Evolutionary conservation across 2,329 filamentous ascomycete genomes (phyloP).

Genomic region (Sarocladium brachiariae): DNA sequence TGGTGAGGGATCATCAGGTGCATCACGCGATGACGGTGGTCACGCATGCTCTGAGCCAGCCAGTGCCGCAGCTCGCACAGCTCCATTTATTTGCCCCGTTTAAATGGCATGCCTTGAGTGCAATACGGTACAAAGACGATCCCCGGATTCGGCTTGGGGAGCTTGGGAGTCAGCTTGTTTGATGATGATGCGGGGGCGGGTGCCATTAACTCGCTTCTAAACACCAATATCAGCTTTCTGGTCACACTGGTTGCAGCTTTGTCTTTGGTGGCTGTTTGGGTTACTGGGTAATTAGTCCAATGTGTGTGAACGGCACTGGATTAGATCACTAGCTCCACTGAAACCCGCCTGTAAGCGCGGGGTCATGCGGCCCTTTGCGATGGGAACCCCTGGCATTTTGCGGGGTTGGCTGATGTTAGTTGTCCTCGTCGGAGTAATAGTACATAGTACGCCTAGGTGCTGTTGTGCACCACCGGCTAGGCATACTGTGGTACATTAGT

Average conservation of each 20-base stretch:
- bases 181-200: slow-evolving; percentile 4
- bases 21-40: slow-evolving; percentile 9
- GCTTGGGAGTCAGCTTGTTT: not conserved
- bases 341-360: slow-evolving; percentile 17
- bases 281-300: too few relatives aligned
- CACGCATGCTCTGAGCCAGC: too few relatives aligned
- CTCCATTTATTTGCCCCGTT: not conserved
- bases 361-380: slow-evolving; percentile 20
- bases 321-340: slow-evolving; percentile 10
- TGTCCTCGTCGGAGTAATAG: too few relatives aligned
- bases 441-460: too few relatives aligned
- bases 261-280: not conserved
- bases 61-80: too few relatives aligned
- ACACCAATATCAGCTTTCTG: not conserved
- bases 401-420: slow-evolving; percentile 21
- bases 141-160: not conserved
- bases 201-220: slow-evolving; percentile 3
- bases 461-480: too few relatives aligned
- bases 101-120: not conserved
- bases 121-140: too few relatives aligned
- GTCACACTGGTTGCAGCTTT: not conserved
- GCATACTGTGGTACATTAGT: too few relatives aligned
- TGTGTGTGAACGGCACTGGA: not conserved
- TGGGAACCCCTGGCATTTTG: slow-evolving; percentile 12
- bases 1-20: slow-evolving; percentile 9